A percentile compares a stretch with the other conserved stretches of the same genome.
These are phyloP conservation scores for Neurospora sp. DNA, from an alignment of 495 filamentous ascomycete species.

Conservation along the genomic window DNA sequence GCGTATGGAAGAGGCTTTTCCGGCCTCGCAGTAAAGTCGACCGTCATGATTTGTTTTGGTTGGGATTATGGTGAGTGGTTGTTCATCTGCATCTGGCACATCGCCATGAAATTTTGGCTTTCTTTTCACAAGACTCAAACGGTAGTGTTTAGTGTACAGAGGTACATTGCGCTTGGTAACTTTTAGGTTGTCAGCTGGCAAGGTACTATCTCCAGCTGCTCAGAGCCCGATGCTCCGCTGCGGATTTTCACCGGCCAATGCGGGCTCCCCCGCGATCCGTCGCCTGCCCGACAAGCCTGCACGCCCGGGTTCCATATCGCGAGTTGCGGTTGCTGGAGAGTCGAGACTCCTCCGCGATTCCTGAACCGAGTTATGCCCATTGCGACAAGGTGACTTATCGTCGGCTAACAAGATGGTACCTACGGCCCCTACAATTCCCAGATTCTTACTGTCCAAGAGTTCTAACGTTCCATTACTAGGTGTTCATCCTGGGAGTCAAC, in stretches of 20 bases:
- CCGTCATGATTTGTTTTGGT: constrained; percentile 3
- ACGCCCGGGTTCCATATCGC: neutral
- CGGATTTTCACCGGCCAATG: neutral
- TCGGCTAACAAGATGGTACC: constrained; percentile 23
- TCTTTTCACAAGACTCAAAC: neutral
- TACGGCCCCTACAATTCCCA: neutral
- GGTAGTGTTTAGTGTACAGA: neutral
- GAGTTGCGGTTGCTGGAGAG: neutral
- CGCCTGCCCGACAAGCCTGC: neutral
- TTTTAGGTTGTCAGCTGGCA: neutral
- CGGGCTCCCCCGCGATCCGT: neutral
- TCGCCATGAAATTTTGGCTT: neutral
- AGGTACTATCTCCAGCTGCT: too few relatives aligned
- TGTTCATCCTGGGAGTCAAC: constrained; percentile 75
- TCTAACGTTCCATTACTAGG: constrained; percentile 33
- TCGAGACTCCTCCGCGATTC: constrained; percentile 1
- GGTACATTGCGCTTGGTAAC: neutral
- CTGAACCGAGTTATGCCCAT: constrained; percentile 9
- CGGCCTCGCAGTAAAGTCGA: constrained; percentile 25
- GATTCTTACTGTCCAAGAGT: neutral
- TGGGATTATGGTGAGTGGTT: neutral
- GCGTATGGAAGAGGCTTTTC: constrained; percentile 33
- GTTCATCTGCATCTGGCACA: neutral
- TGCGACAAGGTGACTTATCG: constrained; percentile 9
- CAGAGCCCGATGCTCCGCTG: neutral